phyloP scores from a whole-genome alignment of 1,284 basidiomycete species.

The Ceratobasidium sp. region DNA sequence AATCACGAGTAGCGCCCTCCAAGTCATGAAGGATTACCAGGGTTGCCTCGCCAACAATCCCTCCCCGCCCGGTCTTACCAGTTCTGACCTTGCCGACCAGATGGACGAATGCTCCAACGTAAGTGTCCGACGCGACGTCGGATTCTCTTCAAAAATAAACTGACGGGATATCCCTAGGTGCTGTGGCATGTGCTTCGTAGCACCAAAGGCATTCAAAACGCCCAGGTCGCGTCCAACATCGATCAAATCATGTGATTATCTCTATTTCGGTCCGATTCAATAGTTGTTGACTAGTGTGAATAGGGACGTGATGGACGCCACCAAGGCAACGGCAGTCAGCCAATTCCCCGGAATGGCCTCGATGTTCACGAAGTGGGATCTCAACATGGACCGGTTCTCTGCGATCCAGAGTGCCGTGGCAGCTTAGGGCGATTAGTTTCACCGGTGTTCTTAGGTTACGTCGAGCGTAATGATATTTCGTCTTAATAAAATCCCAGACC shows the following conservation, averaged over 20 bases:
- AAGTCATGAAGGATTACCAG: neutral
- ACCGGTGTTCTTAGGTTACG: too few relatives aligned
- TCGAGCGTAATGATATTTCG: too few relatives aligned
- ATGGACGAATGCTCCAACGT: neutral
- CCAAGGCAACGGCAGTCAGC: neutral
- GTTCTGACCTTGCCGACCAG: neutral
- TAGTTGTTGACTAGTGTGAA: neutral
- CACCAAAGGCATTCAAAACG: neutral
- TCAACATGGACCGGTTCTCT: neutral
- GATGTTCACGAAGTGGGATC: neutral
- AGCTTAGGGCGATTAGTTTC: too few relatives aligned
- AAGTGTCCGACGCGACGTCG: neutral
- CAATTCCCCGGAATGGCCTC: neutral
- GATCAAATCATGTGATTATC: neutral
- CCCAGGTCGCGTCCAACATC: neutral
- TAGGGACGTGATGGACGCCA: neutral
- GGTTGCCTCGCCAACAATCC: neutral
- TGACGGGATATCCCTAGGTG: neutral
- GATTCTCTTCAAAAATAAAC: neutral
- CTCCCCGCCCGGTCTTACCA: too few relatives aligned
- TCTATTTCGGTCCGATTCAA: neutral
- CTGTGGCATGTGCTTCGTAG: slow-evolving; percentile 19
- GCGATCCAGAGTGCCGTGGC: neutral
- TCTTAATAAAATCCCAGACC: too few relatives aligned
- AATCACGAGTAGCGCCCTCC: neutral